These are phyloP conservation scores for Trapa bicornis DNA, from an alignment of 345 rosid genomes.

Conservation along the genomic window DNA sequence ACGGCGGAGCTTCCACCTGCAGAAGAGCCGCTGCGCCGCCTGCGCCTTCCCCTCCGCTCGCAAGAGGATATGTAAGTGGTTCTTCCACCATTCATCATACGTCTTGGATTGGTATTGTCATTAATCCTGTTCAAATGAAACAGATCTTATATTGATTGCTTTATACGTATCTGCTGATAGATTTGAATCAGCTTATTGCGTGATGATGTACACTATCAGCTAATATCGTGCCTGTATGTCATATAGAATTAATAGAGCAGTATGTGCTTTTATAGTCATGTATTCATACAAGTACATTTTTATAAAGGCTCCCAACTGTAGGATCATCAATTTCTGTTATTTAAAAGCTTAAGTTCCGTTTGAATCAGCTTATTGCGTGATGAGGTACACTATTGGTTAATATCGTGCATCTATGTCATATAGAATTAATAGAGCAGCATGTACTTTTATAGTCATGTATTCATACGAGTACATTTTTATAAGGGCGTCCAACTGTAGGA, in stretches of 20 bases:
- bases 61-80: conserved; percentile 28
- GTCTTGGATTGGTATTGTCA: neutral
- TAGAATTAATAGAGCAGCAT: too few relatives aligned
- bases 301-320: too few relatives aligned
- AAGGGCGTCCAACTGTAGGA: too few relatives aligned
- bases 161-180: neutral
- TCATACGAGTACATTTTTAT: too few relatives aligned
- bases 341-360: too few relatives aligned
- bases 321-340: too few relatives aligned
- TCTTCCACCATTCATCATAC: neutral
- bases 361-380: neutral
- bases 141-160: neutral
- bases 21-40: conserved; percentile 42
- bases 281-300: too few relatives aligned
- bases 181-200: neutral
- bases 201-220: neutral
- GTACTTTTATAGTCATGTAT: neutral
- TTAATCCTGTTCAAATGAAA: neutral
- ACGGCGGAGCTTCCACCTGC: conserved; percentile 50
- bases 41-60: conserved; percentile 48
- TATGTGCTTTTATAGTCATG: neutral
- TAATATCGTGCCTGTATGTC: neutral
- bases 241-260: too few relatives aligned
- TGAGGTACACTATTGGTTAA: neutral
- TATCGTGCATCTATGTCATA: too few relatives aligned